Evolutionary conservation across 768 basidiomycete species (phyloP).

Genomic region (Tremella yokohamensis): DNA sequence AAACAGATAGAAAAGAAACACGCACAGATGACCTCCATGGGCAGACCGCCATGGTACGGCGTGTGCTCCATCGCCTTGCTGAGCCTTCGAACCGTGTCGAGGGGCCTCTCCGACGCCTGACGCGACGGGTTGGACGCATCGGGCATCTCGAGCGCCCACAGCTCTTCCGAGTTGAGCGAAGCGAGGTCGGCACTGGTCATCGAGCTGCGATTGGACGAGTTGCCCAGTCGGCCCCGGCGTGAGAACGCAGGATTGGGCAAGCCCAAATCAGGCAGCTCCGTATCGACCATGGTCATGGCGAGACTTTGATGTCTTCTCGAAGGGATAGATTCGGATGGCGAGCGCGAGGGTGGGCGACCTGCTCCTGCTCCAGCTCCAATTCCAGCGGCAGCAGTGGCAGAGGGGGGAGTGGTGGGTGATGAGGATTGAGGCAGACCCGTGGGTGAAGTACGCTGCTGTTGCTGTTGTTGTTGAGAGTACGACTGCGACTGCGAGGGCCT

Average conservation of each 20-base stretch:
- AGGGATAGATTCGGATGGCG: neutral
- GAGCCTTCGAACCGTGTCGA: constrained; percentile 44
- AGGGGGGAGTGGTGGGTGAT: constrained; percentile 1
- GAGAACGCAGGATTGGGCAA: constrained; percentile 42
- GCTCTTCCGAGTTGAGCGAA: constrained; percentile 35
- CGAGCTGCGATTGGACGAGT: constrained; percentile 28
- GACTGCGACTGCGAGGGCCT: constrained; percentile 24
- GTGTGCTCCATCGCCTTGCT: constrained; percentile 25
- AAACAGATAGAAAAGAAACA: neutral
- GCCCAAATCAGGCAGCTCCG: constrained; percentile 21
- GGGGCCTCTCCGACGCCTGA: constrained; percentile 41
- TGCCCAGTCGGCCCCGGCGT: constrained; percentile 19
- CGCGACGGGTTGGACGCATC: constrained; percentile 47
- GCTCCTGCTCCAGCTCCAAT: too few species aligned
- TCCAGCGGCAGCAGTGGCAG: neutral
- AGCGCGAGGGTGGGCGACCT: neutral
- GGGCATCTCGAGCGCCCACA: constrained; percentile 33
- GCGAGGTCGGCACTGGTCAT: constrained; percentile 30
- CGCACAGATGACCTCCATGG: constrained; percentile 45
- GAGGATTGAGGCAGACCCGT: neutral
- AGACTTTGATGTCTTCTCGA: constrained; percentile 17
- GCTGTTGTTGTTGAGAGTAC: too few species aligned
- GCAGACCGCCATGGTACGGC: constrained; percentile 19
- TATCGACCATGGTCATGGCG: constrained; percentile 34
- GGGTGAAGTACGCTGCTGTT: neutral